Evolutionary conservation across 345 rosid genomes (phyloP).

Genomic region (Pistacia integerrima): DNA sequence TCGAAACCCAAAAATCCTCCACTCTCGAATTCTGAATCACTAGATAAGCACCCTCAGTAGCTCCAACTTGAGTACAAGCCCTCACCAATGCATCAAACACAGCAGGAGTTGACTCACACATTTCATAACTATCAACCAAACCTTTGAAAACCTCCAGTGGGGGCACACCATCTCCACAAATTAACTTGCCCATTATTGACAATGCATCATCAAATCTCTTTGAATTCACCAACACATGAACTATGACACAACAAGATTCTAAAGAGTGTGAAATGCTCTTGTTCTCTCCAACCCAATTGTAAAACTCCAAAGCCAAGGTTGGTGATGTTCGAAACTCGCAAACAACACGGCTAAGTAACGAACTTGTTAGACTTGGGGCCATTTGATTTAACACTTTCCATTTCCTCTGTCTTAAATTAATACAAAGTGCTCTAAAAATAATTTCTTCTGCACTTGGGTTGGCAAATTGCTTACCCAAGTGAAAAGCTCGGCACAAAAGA

Average conservation of each 20-base stretch:
- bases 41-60: slow-evolving; percentile 46
- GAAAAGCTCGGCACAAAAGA: slow-evolving; percentile 42
- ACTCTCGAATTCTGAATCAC: slow-evolving; percentile 47
- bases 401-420: slow-evolving; percentile 59
- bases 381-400: slow-evolving; percentile 57
- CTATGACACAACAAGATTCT: slow-evolving; percentile 46
- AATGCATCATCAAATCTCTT: slow-evolving; percentile 57
- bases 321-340: slow-evolving; percentile 56
- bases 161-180: slow-evolving; percentile 35
- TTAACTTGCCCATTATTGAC: slow-evolving; percentile 41
- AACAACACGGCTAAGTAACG: slow-evolving; percentile 47
- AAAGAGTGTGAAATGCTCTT: slow-evolving; percentile 30
- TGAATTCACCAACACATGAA: slow-evolving; percentile 50
- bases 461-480: slow-evolving; percentile 40
- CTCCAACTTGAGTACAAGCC: slow-evolving; percentile 56
- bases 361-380: slow-evolving; percentile 43
- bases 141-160: slow-evolving; percentile 53
- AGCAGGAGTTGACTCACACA: slow-evolving; percentile 39
- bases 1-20: slow-evolving; percentile 42
- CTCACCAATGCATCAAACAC: slow-evolving; percentile 71
- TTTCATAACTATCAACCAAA: slow-evolving; percentile 42
- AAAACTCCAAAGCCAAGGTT: slow-evolving; percentile 56
- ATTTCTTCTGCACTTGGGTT: slow-evolving; percentile 48
- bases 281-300: slow-evolving; percentile 48
- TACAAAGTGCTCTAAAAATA: slow-evolving; percentile 53